These are phyloP conservation scores for Barnettozyma vustinii DNA, from an alignment of 805 yeast genomes.

Conservation along the genomic window DNA sequence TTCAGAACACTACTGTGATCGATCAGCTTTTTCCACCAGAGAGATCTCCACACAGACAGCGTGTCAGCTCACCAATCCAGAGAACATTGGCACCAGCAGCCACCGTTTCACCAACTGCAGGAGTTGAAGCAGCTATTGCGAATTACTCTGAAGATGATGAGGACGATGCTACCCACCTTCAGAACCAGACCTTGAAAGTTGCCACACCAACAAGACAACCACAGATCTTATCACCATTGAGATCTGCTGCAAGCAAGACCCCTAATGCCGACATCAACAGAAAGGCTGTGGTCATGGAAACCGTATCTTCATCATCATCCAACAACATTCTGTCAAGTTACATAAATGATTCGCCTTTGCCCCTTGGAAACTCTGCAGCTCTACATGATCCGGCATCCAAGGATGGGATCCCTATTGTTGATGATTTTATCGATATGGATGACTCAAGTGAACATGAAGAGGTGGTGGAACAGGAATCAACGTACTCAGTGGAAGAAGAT, in stretches of 20 bases:
- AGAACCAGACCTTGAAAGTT: background rate
- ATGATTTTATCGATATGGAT: conserved; percentile 19
- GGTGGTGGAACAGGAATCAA: background rate
- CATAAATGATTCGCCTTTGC: conserved; percentile 23
- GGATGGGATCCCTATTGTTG: conserved; percentile 13
- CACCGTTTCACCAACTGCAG: conserved; percentile 13
- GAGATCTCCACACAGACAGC: conserved; percentile 22
- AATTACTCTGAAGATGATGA: conserved; percentile 2
- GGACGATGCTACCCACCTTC: background rate
- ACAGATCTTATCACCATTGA: conserved; percentile 16
- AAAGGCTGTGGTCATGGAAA: conserved; percentile 22
- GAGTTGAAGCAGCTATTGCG: background rate
- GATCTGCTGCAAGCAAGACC: conserved; percentile 11
- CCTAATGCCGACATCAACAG: conserved; percentile 21
- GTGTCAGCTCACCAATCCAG: background rate
- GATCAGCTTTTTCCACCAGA: conserved; percentile 11
- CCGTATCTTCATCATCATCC: conserved; percentile 21
- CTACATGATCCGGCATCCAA: conserved; percentile 14
- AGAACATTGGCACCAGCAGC: conserved; percentile 18
- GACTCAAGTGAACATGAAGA: conserved; percentile 12
- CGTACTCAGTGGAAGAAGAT: background rate
- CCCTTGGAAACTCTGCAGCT: conserved; percentile 7
- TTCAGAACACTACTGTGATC: conserved; percentile 5
- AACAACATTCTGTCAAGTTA: conserved; percentile 21
- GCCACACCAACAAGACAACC: conserved; percentile 7